These are phyloP conservation scores for Ascochyta pisi DNA, from an alignment of 2,329 filamentous ascomycete species.

Conservation along the genomic window DNA sequence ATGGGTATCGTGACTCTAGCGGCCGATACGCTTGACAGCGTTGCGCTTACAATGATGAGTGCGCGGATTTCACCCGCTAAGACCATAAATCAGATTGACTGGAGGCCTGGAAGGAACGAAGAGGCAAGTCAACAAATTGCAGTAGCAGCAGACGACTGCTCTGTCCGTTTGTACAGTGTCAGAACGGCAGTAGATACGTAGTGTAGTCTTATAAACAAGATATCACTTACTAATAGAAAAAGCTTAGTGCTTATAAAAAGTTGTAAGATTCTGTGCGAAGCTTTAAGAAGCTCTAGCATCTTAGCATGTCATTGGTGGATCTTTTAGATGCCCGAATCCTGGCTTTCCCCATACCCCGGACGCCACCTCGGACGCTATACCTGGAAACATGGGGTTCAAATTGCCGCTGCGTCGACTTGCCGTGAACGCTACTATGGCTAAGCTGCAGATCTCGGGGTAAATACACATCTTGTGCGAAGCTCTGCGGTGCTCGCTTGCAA, in stretches of 20 bases:
- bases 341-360: constrained; percentile 15
- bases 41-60: constrained; percentile 22
- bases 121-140: constrained; percentile 41
- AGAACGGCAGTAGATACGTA: not conserved
- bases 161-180: constrained; percentile 46
- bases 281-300: too few species aligned
- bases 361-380: constrained; percentile 1
- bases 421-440: not conserved
- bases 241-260: too few species aligned
- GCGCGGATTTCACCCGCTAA: constrained; percentile 31
- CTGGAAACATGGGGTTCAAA: constrained; percentile 1
- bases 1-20: constrained; percentile 24
- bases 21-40: constrained; percentile 21
- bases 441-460: not conserved
- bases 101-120: constrained; percentile 33
- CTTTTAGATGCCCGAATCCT: constrained; percentile 1
- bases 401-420: too few species aligned
- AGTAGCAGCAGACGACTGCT: constrained; percentile 52
- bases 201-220: not conserved
- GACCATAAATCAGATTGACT: constrained; percentile 43
- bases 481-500: not conserved
- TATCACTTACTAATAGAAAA: too few species aligned
- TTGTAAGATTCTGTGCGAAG: too few species aligned
- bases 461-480: not conserved
- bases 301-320: constrained; percentile 9